A percentile compares a stretch with the other conserved stretches of the same genome.
Conservation (phyloP, 2,329 filamentous ascomycete species). For the Albophoma yamanashiensis region DNA sequence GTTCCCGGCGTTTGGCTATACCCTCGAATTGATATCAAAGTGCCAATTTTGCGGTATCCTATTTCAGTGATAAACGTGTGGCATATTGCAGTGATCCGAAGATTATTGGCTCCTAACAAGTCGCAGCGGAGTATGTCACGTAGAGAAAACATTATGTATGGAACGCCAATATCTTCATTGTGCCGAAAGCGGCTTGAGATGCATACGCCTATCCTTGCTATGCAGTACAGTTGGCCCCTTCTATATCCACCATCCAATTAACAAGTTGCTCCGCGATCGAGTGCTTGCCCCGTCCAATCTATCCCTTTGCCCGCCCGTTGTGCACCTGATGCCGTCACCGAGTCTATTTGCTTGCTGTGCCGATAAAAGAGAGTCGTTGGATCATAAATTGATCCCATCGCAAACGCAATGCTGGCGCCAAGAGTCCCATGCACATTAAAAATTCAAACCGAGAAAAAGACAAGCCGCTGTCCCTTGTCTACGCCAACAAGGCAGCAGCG, state of each 20-base stretch:
- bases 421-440: neutral
- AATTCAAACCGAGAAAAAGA: neutral
- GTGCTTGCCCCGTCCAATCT: neutral
- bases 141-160: neutral
- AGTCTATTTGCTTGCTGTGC: neutral
- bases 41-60: neutral
- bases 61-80: neutral
- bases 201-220: neutral
- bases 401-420: neutral
- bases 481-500: conserved; percentile 17
- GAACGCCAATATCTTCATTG: neutral
- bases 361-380: neutral
- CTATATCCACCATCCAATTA: neutral
- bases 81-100: neutral
- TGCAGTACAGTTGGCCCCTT: neutral
- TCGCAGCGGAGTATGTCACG: neutral
- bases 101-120: neutral
- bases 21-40: conserved; percentile 5
- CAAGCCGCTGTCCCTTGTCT: neutral
- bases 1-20: conserved; percentile 17
- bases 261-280: neutral
- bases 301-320: neutral
- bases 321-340: neutral
- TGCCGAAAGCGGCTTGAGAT: neutral
- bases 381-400: neutral